Conservation (phyloP, 495 filamentous ascomycete species). For the Podospora comata region DNA sequence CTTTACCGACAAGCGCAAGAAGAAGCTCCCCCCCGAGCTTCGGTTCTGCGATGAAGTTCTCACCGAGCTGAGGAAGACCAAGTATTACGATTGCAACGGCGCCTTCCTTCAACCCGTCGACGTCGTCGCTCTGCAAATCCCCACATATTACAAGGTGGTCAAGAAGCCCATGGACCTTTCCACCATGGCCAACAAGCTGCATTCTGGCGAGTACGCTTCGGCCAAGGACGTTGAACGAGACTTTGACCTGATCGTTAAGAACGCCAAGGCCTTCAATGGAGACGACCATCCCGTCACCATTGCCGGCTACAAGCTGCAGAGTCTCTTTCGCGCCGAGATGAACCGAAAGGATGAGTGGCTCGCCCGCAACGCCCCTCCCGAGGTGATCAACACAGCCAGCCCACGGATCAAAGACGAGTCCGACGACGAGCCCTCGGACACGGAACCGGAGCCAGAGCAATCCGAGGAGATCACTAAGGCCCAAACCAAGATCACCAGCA, state of each 20-base stretch:
- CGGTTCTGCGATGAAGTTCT: slow-evolving; percentile 84
- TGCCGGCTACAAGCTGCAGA: slow-evolving; percentile 67
- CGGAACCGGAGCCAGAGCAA: slow-evolving; percentile 35
- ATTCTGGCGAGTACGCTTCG: slow-evolving; percentile 74
- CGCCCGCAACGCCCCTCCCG: slow-evolving; percentile 62
- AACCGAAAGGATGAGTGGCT: slow-evolving; percentile 71
- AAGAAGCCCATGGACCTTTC: slow-evolving; percentile 94
- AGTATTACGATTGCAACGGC: slow-evolving; percentile 59
- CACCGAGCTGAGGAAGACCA: slow-evolving; percentile 71
- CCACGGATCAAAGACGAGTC: slow-evolving; percentile 58
- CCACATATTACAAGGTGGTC: slow-evolving; percentile 85
- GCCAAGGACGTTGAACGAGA: slow-evolving; percentile 84
- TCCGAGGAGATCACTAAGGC: slow-evolving; percentile 26
- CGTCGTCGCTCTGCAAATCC: slow-evolving; percentile 91
- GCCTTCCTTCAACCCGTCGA: slow-evolving; percentile 84
- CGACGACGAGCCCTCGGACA: slow-evolving; percentile 46
- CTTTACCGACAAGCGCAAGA: slow-evolving; percentile 81
- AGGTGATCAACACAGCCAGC: slow-evolving; percentile 34
- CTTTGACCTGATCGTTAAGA: slow-evolving; percentile 76
- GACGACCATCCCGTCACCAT: slow-evolving; percentile 66
- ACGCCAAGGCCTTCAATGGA: slow-evolving; percentile 91
- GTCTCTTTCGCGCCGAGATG: slow-evolving; percentile 71
- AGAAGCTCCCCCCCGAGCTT: slow-evolving; percentile 85
- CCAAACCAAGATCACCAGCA: slow-evolving; percentile 21
- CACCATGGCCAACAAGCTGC: slow-evolving; percentile 72